phyloP scores from a whole-genome alignment of 2,329 filamentous ascomycete genomes.

The Colletotrichum eleusines region DNA sequence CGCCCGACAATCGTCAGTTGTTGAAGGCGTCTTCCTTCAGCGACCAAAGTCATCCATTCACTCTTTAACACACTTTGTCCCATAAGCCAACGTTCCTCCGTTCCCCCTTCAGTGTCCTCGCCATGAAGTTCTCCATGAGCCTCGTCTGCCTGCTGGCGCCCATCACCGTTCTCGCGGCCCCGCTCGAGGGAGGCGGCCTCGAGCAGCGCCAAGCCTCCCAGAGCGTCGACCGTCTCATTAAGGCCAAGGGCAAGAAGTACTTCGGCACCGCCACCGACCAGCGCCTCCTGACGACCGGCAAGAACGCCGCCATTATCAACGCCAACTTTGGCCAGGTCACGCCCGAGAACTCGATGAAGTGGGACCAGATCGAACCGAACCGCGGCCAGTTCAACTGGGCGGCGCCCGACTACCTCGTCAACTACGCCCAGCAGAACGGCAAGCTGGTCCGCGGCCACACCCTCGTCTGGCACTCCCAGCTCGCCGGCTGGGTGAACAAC shows the following conservation, averaged over 20 bases:
- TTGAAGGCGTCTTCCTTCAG: not conserved
- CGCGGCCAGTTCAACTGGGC: slow-evolving; percentile 67
- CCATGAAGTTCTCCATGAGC: slow-evolving; percentile 44
- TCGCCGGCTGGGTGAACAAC: slow-evolving; percentile 69
- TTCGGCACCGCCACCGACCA: slow-evolving; percentile 70
- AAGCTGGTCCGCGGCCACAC: slow-evolving; percentile 75
- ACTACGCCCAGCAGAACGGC: slow-evolving; percentile 67
- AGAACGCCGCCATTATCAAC: slow-evolving; percentile 68
- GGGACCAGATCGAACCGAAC: slow-evolving; percentile 67
- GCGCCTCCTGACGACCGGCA: slow-evolving; percentile 60
- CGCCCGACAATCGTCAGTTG: not conserved
- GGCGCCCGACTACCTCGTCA: slow-evolving; percentile 69
- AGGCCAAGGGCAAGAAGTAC: slow-evolving; percentile 74
- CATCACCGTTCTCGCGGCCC: slow-evolving; percentile 52
- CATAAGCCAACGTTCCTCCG: not conserved
- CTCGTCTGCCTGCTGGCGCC: slow-evolving; percentile 54
- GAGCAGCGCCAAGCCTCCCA: slow-evolving; percentile 55
- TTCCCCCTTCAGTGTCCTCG: not conserved
- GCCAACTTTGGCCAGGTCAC: slow-evolving; percentile 74
- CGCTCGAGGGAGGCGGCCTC: slow-evolving; percentile 44
- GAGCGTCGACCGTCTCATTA: slow-evolving; percentile 68
- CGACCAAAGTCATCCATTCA: not conserved
- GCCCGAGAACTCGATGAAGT: slow-evolving; percentile 79
- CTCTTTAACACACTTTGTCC: not conserved
- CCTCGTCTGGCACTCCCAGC: slow-evolving; percentile 73